Base-by-base conservation (phyloP, 1,139 yeast species). In the Scheffersomyces stambukii region DNA sequence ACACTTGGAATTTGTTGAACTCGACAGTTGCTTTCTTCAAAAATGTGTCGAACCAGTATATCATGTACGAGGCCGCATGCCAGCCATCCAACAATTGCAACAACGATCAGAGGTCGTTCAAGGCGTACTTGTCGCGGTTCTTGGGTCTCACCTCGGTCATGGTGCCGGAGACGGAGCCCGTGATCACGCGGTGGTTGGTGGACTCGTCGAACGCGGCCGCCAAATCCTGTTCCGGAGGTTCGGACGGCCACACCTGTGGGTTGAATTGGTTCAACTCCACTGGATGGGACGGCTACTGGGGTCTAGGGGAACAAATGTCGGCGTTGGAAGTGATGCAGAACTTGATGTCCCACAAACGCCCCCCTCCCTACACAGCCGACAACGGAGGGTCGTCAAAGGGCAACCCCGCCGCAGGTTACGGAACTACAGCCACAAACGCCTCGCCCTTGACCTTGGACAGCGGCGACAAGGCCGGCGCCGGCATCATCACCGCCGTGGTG, bases 231-330 rank as follows among this genome's bases (percentile, higher is more conserved):
- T 61, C 77, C 3, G 96, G 96, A 46, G 96, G 96, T 52, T 38
- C 58, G 3, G 96, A 88, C 60, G 86, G 88, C 9, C 85, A 82
- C 48, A 88, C 96, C 0, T 89, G 97, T 64, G 96, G 96, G 23
- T 54, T 76, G 35, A 71, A 81, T 49, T 89, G 97, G 97, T 60
- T 73, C 24, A 49, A 58, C 17, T 64, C 57, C 26, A 39, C 50
- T 2, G 38, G 39, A 11, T 89, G 88, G 82, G 97, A 89, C 55
- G 81, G 78, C 3, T 52, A 45, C 28, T 88, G 74, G 45, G 97
- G 97, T n/a, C 68, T 89, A 22, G 97, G 97, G 40, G 96, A 89
- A 57, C 96, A 89, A 55, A 84, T 89, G 83, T 57, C 77, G 27
- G 95, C 96, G 0, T 63, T 88, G 34, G 96, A 88, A 52, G 76